phyloP scores from a whole-genome alignment of 208 protist genomes.

The Acanthamoeba healyi region DNA sequence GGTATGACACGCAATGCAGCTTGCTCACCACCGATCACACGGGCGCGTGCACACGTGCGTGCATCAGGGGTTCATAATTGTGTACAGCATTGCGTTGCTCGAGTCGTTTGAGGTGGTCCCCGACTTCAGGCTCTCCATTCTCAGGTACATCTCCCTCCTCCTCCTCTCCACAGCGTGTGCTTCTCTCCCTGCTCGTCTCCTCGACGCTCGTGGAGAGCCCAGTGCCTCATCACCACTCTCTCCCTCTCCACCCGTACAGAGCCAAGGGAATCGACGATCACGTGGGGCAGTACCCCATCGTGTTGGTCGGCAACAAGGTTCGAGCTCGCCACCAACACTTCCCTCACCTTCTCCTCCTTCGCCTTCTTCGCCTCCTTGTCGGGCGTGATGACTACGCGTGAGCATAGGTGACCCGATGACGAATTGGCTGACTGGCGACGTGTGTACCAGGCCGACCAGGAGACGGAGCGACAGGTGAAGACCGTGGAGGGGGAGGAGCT shows the following conservation, averaged over 20 bases:
- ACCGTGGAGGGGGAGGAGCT: background rate
- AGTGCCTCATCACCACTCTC: no score
- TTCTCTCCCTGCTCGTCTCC: no score
- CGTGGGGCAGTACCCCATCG: constrained; percentile 16
- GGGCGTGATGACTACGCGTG: no score
- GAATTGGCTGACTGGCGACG: no score
- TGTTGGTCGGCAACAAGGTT: constrained; percentile 19
- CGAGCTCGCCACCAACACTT: no score
- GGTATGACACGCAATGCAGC: no score
- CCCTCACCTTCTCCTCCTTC: background rate
- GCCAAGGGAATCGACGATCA: constrained; percentile 25
- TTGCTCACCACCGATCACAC: no score
- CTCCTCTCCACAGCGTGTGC: no score
- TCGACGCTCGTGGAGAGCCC: no score
- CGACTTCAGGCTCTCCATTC: background rate
- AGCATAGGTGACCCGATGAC: no score
- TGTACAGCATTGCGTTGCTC: constrained; percentile 26
- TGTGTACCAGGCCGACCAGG: background rate
- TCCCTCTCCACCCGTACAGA: background rate
- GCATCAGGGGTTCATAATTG: background rate
- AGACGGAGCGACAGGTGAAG: background rate
- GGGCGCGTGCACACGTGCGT: background rate
- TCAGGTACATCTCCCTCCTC: background rate
- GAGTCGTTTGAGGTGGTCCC: constrained; percentile 22
- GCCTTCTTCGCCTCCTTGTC: background rate